Percentiles rank a stretch among this genome's conserved stretches.
Evolutionary conservation across 2,329 filamentous ascomycete genomes (phyloP).

Genomic region (Tolypocladium amazonense): DNA sequence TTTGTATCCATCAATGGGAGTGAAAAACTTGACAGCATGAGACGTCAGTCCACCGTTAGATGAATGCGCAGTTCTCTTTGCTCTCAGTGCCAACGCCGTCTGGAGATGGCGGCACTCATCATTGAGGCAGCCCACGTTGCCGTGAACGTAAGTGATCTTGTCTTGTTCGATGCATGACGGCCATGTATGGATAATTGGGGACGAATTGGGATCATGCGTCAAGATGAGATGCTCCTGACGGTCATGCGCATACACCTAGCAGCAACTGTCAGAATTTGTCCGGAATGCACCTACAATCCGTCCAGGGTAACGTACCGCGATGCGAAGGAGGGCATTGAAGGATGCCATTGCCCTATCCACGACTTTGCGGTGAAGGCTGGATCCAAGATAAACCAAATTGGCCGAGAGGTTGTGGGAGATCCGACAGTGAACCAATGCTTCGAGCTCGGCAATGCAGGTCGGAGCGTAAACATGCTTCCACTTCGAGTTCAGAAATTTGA

Average conservation of each 20-base stretch:
- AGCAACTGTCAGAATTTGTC: neutral
- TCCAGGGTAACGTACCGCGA: slow-evolving; percentile 1
- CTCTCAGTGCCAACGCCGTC: slow-evolving; percentile 10
- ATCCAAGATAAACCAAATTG: slow-evolving; percentile 18
- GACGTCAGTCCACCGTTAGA: neutral
- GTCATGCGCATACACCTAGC: slow-evolving; percentile 5
- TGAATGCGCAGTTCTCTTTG: slow-evolving; percentile 6
- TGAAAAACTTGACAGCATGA: slow-evolving; percentile 1
- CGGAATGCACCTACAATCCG: neutral
- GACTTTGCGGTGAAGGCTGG: neutral
- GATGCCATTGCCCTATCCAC: slow-evolving; percentile 8
- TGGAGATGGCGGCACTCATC: slow-evolving; percentile 9
- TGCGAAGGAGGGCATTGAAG: slow-evolving; percentile 9
- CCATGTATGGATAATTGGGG: slow-evolving; percentile 12
- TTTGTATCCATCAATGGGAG: slow-evolving; percentile 6
- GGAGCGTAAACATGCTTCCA: neutral
- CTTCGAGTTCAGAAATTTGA: neutral
- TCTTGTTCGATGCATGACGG: slow-evolving; percentile 16
- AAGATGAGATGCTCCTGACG: slow-evolving; percentile 13
- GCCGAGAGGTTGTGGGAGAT: slow-evolving; percentile 16
- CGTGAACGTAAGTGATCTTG: slow-evolving; percentile 13
- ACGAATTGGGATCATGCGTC: slow-evolving; percentile 3
- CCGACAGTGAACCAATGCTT: slow-evolving; percentile 8
- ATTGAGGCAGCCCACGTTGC: no score
- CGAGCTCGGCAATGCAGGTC: slow-evolving; percentile 2